Base-by-base conservation (phyloP, 805 yeast species). In the Lipomyces mesembrius region DNA sequence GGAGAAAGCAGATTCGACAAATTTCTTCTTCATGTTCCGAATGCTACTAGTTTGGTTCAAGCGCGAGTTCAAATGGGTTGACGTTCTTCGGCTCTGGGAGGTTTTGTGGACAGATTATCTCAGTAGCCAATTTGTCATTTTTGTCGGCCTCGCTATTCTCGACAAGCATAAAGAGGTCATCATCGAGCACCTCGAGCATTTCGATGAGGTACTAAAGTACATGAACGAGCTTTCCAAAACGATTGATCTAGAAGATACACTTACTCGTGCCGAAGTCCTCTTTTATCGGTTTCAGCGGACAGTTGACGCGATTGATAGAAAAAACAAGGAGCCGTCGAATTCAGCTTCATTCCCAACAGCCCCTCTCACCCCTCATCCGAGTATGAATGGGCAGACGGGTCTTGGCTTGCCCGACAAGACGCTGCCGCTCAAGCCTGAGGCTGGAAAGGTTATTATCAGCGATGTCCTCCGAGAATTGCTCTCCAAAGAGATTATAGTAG, bases 1-100 rank as follows among this genome's bases (percentile, higher is more conserved):
- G 69, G 93, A 87, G 62, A 87, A 88, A 75, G 92, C 97, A 74
- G 97, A 93, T 71, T 88, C 97, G 2, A 90, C 88, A 37, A 93
- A 95, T 75, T 82, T 95, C 68, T 95, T 95, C 76, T 95, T 95
- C 82, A 92, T 93, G 74, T 95, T 95, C 81, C 82, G 98, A 67
- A 94, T 95, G 98, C 79, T 95, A 17, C 81, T 95, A 52, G 98
- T 95, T 2, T 93, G 97, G 97, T 95, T 85, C 76, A 95, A 95
- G 77, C 85, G 99, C 60, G 99, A 95, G 75, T 88, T 95, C 70
- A 84, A 83, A 34, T 90, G 94, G 84, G 85, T 85, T 59, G 91
- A 91, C 63, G 90, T 91, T 0, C 79, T 90, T 75, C 81, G 84
- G 35, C 81, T 94, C n/a, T 94, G 98, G 98, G 99, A 94, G 75